These are phyloP conservation scores for Aspergillus incahuasiensis DNA, from an alignment of 495 filamentous ascomycete species.

Conservation along the genomic window DNA sequence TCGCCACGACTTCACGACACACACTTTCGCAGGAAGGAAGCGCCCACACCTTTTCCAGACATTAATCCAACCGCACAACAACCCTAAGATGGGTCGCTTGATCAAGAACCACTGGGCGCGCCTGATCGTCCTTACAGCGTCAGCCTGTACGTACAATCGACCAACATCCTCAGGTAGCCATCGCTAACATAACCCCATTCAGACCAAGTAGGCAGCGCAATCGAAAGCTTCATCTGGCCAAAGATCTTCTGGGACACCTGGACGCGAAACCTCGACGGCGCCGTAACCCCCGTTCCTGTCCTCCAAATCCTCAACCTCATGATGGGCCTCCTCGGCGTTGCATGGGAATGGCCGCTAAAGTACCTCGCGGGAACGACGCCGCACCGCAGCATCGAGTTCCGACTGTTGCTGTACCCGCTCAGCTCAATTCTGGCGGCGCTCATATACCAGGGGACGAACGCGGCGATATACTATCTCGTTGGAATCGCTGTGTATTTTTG, in stretches of 20 bases:
- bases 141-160: slow-evolving; percentile 60
- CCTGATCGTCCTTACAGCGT: slow-evolving; percentile 81
- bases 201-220: slow-evolving; percentile 82
- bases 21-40: slow-evolving; percentile 31
- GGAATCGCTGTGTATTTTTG: slow-evolving; percentile 90
- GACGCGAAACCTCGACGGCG: slow-evolving; percentile 82
- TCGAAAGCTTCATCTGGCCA: slow-evolving; percentile 95
- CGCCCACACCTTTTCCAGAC: neutral
- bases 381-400: slow-evolving; percentile 82
- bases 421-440: slow-evolving; percentile 68
- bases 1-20: neutral
- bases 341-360: slow-evolving; percentile 87
- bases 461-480: slow-evolving; percentile 87
- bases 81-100: slow-evolving; percentile 76
- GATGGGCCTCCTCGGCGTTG: slow-evolving; percentile 71
- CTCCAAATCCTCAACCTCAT: slow-evolving; percentile 96
- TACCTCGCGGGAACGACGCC: slow-evolving; percentile 58
- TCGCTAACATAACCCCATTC: neutral
- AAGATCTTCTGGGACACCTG: slow-evolving; percentile 98
- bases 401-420: slow-evolving; percentile 80
- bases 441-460: slow-evolving; percentile 88
- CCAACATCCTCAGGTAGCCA: neutral
- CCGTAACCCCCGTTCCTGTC: slow-evolving; percentile 81
- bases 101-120: slow-evolving; percentile 99
- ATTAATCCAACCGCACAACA: slow-evolving; percentile 1